Percentiles rank a stretch among this genome's conserved stretches.
These are phyloP conservation scores for Angophora floribunda DNA, from an alignment of 345 rosid genomes.

Conservation along the genomic window DNA sequence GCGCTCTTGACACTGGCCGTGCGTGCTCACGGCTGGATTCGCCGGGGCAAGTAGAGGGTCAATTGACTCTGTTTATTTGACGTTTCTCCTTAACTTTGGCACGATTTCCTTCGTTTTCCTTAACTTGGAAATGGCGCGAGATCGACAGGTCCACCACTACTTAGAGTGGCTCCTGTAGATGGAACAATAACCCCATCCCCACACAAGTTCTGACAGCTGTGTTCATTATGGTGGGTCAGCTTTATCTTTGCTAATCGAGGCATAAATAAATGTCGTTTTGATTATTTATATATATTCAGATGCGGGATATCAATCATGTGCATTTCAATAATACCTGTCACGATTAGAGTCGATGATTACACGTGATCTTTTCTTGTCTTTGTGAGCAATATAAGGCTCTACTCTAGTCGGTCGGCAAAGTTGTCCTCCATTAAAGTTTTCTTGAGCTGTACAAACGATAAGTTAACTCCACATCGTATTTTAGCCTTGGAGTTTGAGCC, in stretches of 20 bases:
- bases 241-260: neutral
- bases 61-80: neutral
- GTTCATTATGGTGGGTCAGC: neutral
- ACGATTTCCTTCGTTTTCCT: neutral
- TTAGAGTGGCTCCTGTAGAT: neutral
- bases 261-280: neutral
- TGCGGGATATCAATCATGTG: neutral
- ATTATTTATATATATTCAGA: neutral
- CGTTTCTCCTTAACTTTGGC: neutral
- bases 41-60: neutral
- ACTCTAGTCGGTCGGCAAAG: neutral
- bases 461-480: neutral
- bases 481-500: neutral
- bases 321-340: neutral
- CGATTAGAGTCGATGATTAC: neutral
- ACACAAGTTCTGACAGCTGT: neutral
- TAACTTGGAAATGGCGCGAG: neutral
- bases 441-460: neutral
- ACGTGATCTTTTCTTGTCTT: neutral
- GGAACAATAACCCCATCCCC: neutral
- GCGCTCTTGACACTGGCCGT: neutral
- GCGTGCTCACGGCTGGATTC: neutral
- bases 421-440: neutral
- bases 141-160: neutral
- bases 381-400: neutral